Base-by-base conservation (phyloP, 345 rosid genomes). In the Eucalyptus urophylla region DNA sequence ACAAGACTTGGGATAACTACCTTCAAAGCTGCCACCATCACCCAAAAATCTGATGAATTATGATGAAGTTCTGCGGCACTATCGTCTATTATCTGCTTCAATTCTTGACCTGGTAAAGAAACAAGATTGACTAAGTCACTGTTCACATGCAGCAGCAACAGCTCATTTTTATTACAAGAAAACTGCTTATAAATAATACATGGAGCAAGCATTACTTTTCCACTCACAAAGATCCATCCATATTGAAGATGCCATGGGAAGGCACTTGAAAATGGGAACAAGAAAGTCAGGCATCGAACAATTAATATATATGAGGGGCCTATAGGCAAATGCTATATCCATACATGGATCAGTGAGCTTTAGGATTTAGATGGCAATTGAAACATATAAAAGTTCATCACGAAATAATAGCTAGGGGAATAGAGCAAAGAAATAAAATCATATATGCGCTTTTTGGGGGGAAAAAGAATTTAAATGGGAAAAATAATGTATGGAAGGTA, bases 11-110 rank as follows among this genome's bases (percentile, higher is more conserved):
- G 49, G 54, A 40, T n/a, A 54, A 65, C 44, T 49, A 97, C 99
- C 99, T 98, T 97, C 90, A 98, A 91, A 91, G 98, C 99, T 80
- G 98, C 98, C 88, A 95, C 96, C 98, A 98, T 96, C 94, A 98
- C 98, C 99, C 99, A 97, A 94, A 97, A 97, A 86, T 95, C 95
- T 31, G 99, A 96, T 83, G 99, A 96, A 90, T 83, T 93, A 80
- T 95, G 92, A 91, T 90, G 92, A 89, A 92, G 92, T 92, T 95
- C 99, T 88, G 91, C 92, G 89, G 95, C 94, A 89, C 94, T 92
- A 91, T 98, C 99, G 88, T 90, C 90, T 85, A 91, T 92, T 87
- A 97, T 90, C 89, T 91, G 93, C 92, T 87, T 96, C 89, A 97
- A 89, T 90, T 95, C 97, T 88, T 95, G 81, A 91, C 95, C 99